phyloP scores from a whole-genome alignment of 768 basidiomycete species.

The Lentinula lateritia region DNA sequence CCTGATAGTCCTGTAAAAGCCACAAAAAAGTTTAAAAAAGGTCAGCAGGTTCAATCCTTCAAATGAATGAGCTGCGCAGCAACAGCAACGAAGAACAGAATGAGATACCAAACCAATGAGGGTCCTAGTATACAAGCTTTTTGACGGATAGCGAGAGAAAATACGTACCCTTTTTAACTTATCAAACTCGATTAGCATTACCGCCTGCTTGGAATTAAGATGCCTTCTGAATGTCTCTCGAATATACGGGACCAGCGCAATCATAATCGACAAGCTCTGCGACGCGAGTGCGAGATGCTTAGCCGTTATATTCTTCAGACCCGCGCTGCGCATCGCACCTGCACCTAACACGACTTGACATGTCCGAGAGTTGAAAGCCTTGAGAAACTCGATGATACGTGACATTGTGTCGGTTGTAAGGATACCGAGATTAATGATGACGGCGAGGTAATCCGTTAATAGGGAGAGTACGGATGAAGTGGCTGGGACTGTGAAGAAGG shows the following conservation, averaged over 20 bases:
- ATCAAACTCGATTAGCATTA: conserved; percentile 97
- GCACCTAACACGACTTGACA: conserved; percentile 98
- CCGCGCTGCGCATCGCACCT: conserved; percentile 98
- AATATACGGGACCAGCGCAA: conserved; percentile 91
- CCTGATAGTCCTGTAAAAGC: conserved; percentile 80
- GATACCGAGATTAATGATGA: conserved; percentile 83
- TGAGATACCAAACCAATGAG: not conserved
- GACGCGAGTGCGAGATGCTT: conserved; percentile 95
- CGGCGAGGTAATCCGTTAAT: conserved; percentile 78
- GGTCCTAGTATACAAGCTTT: not conserved
- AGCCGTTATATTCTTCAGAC: conserved; percentile 96
- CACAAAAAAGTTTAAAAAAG: not conserved
- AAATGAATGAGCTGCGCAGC: not conserved
- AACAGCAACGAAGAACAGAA: not conserved
- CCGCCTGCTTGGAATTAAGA: conserved; percentile 89
- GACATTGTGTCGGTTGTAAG: conserved; percentile 95
- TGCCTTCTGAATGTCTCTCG: conserved; percentile 93
- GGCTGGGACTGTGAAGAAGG: conserved; percentile 82
- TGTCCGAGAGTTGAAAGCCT: conserved; percentile 95
- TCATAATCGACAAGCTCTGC: conserved; percentile 91
- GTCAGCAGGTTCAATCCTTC: not conserved
- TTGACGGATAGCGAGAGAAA: not conserved
- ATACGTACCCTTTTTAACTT: conserved; percentile 88
- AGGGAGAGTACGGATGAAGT: conserved; percentile 71
- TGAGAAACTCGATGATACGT: conserved; percentile 90